Evolutionary conservation across 2,329 filamentous ascomycete species (phyloP).

Genomic region (Neopestalotiopsis sp.): DNA sequence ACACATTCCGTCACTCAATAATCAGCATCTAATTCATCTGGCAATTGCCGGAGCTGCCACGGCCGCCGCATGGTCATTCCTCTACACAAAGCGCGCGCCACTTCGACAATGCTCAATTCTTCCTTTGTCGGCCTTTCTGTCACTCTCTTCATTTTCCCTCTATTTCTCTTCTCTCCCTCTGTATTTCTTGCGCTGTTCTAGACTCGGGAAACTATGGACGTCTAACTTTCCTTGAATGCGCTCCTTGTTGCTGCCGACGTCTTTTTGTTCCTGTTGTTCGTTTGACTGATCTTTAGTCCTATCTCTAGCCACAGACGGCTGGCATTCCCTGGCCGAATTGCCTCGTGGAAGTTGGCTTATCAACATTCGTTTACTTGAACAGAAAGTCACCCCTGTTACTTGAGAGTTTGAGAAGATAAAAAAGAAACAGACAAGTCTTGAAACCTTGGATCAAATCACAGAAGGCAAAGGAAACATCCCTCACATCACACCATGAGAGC

Average conservation of each 20-base stretch:
- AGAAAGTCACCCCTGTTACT: not conserved
- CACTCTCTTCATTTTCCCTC: not conserved
- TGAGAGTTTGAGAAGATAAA: not conserved
- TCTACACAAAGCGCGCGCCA: conserved; percentile 23
- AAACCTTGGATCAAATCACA: conserved; percentile 14
- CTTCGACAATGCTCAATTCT: conserved; percentile 22
- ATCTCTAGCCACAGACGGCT: conserved; percentile 21
- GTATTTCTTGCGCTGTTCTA: conserved; percentile 8
- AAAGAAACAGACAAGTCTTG: not conserved
- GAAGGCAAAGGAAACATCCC: not conserved
- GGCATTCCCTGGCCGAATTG: conserved; percentile 21
- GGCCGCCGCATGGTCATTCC: conserved; percentile 12
- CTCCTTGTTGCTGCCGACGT: conserved; percentile 13
- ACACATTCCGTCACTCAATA: conserved; percentile 25
- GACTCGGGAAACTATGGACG: not conserved
- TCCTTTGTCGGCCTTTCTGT: conserved; percentile 20
- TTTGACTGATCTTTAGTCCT: conserved; percentile 23
- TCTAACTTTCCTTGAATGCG: not conserved
- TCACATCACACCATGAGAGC: conserved; percentile 47
- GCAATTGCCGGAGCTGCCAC: not conserved
- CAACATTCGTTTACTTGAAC: conserved; percentile 27
- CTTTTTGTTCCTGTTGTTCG: conserved; percentile 21
- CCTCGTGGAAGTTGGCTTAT: conserved; percentile 25
- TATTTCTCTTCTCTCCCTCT: conserved; percentile 16
- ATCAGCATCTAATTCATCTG: not conserved